Evolutionary conservation across 2,329 filamentous ascomycete species (phyloP).

Genomic region (Fonsecaea nubica): DNA sequence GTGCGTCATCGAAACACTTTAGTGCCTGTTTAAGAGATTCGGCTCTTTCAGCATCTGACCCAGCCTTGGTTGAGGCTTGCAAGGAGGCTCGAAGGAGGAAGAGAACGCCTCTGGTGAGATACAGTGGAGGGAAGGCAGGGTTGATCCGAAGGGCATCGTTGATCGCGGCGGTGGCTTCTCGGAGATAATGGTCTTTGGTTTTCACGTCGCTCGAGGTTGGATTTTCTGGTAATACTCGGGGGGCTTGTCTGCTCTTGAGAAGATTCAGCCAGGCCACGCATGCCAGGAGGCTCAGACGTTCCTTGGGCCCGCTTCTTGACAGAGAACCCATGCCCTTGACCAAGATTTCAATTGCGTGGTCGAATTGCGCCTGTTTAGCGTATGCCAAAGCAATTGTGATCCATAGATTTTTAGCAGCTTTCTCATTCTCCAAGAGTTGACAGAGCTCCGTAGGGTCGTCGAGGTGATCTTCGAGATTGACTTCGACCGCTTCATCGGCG

Average conservation of each 20-base stretch:
- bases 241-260: slow-evolving; percentile 84
- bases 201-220: slow-evolving; percentile 72
- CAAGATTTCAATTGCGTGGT: slow-evolving; percentile 75
- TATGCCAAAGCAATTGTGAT: slow-evolving; percentile 97
- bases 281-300: slow-evolving; percentile 73
- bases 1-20: slow-evolving; percentile 94
- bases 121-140: slow-evolving; percentile 87
- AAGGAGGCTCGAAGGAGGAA: slow-evolving; percentile 86
- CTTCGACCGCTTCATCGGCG: slow-evolving; percentile 79
- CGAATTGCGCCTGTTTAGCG: slow-evolving; percentile 91
- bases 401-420: slow-evolving; percentile 90
- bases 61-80: slow-evolving; percentile 73
- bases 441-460: slow-evolving; percentile 96
- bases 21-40: slow-evolving; percentile 84
- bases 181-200: slow-evolving; percentile 92
- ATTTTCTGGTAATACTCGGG: slow-evolving; percentile 69
- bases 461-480: slow-evolving; percentile 86
- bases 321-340: slow-evolving; percentile 77
- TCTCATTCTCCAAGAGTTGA: slow-evolving; percentile 91
- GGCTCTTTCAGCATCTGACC: slow-evolving; percentile 69
- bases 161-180: slow-evolving; percentile 85
- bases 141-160: slow-evolving; percentile 97
- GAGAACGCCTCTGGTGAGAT: slow-evolving; percentile 87
- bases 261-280: slow-evolving; percentile 91
- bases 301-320: slow-evolving; percentile 72